These are phyloP conservation scores for Daldinia sp. DNA, from an alignment of 2,329 filamentous ascomycete species.

Conservation along the genomic window DNA sequence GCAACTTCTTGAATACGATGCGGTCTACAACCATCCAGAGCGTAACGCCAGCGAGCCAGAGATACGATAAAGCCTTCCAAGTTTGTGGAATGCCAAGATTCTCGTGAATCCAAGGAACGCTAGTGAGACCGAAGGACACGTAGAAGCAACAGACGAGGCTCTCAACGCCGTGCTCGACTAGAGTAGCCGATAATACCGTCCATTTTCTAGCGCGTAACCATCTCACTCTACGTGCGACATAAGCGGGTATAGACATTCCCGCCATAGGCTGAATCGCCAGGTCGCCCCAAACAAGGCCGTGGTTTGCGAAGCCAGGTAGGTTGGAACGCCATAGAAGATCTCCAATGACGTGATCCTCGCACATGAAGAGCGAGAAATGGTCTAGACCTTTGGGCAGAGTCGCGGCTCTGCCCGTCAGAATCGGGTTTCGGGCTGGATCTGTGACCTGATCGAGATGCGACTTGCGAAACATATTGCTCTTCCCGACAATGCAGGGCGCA, in stretches of 20 bases:
- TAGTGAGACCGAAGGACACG: constrained; percentile 82
- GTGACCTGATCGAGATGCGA: constrained; percentile 86
- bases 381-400: constrained; percentile 77
- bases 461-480: constrained; percentile 98
- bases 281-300: constrained; percentile 86
- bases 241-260: constrained; percentile 80
- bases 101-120: constrained; percentile 72
- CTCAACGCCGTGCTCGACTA: constrained; percentile 94
- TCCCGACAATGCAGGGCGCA: constrained; percentile 94
- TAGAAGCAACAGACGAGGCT: constrained; percentile 85
- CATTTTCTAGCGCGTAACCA: constrained; percentile 96
- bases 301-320: constrained; percentile 76
- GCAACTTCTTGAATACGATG: constrained; percentile 77
- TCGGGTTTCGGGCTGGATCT: constrained; percentile 60
- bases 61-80: constrained; percentile 72
- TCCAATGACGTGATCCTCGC: constrained; percentile 96
- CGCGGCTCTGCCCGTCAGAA: constrained; percentile 55
- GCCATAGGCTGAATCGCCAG: constrained; percentile 90
- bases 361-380: constrained; percentile 95
- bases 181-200: constrained; percentile 87
- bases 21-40: constrained; percentile 83
- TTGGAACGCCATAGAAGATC: constrained; percentile 86
- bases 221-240: constrained; percentile 82
- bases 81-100: constrained; percentile 68
- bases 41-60: constrained; percentile 75